Conservation (phyloP, 495 filamentous ascomycete species). For the Annulohypoxylon moriforme region DNA sequence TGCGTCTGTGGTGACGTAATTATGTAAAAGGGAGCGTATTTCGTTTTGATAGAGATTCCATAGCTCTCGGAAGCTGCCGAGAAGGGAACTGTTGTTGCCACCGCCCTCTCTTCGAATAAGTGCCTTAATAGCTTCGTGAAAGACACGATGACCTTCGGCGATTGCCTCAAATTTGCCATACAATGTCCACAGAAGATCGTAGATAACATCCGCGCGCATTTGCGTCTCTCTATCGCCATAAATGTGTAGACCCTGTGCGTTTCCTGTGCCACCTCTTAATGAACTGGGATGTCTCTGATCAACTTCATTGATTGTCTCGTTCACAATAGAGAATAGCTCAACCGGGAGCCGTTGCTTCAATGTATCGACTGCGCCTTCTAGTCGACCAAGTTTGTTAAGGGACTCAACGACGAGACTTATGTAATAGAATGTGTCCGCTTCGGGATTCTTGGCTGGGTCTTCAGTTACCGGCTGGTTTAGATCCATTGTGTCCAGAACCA, state of each 20-base stretch:
- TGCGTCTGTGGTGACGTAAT: slow-evolving; percentile 95
- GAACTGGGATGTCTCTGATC: slow-evolving; percentile 87
- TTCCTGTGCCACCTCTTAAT: slow-evolving; percentile 63
- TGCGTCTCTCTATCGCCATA: slow-evolving; percentile 74
- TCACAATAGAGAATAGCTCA: slow-evolving; percentile 92
- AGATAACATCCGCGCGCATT: slow-evolving; percentile 80
- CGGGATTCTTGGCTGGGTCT: slow-evolving; percentile 88
- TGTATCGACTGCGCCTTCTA: slow-evolving; percentile 86
- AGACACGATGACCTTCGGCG: slow-evolving; percentile 91
- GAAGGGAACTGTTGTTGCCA: slow-evolving; percentile 68
- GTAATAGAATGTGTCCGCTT: slow-evolving; percentile 94
- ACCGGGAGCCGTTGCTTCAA: slow-evolving; percentile 94
- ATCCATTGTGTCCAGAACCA: slow-evolving; percentile 84
- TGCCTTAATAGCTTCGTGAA: slow-evolving; percentile 88
- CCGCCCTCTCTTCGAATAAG: slow-evolving; percentile 81
- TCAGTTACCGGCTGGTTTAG: slow-evolving; percentile 75
- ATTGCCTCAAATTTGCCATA: slow-evolving; percentile 98
- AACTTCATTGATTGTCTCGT: slow-evolving; percentile 92
- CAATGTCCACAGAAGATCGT: slow-evolving; percentile 89
- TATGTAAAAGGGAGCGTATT: slow-evolving; percentile 93
- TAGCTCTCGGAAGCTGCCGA: slow-evolving; percentile 86
- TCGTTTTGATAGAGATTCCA: slow-evolving; percentile 84
- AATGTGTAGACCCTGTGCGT: slow-evolving; percentile 70
- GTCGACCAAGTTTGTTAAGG: slow-evolving; percentile 83
- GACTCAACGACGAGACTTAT: slow-evolving; percentile 89